Conservation (phyloP, 441 rosid species). For the Omphalea diandra region DNA sequence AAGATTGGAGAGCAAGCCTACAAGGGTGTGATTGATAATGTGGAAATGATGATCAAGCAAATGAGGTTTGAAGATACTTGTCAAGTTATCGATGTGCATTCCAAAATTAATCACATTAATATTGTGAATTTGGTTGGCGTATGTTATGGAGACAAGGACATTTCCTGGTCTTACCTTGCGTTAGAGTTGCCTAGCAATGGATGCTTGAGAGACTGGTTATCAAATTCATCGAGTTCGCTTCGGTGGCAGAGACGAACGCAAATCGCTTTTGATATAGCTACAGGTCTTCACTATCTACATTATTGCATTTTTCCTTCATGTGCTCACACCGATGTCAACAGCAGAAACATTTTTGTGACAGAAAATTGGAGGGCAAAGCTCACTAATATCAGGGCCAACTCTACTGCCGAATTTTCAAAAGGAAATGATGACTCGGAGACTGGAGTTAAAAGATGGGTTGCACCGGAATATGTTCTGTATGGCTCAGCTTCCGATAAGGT, state of each 20-base stretch:
- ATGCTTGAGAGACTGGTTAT: slow-evolving; percentile 44
- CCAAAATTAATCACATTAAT: slow-evolving; percentile 56
- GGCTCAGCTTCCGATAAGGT: slow-evolving; percentile 36
- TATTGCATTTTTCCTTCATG: slow-evolving; percentile 49
- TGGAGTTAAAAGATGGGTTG: slow-evolving; percentile 24
- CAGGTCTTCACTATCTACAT: slow-evolving; percentile 53
- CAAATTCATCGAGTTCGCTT: slow-evolving; percentile 25
- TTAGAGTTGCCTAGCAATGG: slow-evolving; percentile 51
- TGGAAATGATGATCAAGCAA: slow-evolving; percentile 47
- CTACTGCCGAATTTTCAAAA: slow-evolving; percentile 18
- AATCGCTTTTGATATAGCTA: slow-evolving; percentile 51
- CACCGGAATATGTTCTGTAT: slow-evolving; percentile 27
- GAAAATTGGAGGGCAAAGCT: slow-evolving; percentile 55
- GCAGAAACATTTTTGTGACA: slow-evolving; percentile 39
- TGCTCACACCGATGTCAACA: slow-evolving; percentile 42
- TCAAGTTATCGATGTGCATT: slow-evolving; percentile 42
- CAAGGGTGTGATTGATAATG: slow-evolving; percentile 35
- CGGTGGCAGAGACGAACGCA: slow-evolving; percentile 37
- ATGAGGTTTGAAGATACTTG: slow-evolving; percentile 44
- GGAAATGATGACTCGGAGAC: not conserved
- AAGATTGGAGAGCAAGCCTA: slow-evolving; percentile 35
- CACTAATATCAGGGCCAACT: slow-evolving; percentile 31
- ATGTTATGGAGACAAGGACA: slow-evolving; percentile 39
- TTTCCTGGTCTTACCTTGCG: slow-evolving; percentile 37
- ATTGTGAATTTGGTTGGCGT: slow-evolving; percentile 51